Percentiles rank a stretch among this genome's conserved stretches.
Evolutionary conservation across 805 yeast species (phyloP).

Genomic region (Alloascoidea hylecoeti): DNA sequence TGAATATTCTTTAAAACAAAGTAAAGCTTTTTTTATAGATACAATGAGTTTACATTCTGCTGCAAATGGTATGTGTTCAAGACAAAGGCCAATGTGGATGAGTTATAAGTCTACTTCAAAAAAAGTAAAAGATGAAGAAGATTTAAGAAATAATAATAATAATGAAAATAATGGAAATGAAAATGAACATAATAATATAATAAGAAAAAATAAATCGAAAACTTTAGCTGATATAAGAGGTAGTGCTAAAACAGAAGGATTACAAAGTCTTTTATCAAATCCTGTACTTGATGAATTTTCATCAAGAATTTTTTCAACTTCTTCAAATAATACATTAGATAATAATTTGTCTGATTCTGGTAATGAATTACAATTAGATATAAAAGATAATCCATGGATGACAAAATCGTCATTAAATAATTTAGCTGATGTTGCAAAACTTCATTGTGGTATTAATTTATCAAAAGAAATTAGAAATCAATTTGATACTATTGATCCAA

Average conservation of each 20-base stretch:
- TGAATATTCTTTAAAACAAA: constrained; percentile 55
- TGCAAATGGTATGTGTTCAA: constrained; percentile 81
- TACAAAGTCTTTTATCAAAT: constrained; percentile 15
- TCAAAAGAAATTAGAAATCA: constrained; percentile 55
- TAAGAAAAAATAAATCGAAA: constrained; percentile 5
- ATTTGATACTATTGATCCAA: constrained; percentile 41
- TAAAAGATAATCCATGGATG: constrained; percentile 60
- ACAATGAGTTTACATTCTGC: constrained; percentile 92
- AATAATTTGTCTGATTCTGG: not conserved
- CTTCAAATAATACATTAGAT: too few relatives aligned
- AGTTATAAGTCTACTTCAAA: constrained; percentile 32
- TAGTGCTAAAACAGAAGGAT: constrained; percentile 11
- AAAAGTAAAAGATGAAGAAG: constrained; percentile 5
- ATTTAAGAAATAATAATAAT: too few relatives aligned
- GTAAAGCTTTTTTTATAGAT: constrained; percentile 74
- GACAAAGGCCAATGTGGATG: constrained; percentile 72
- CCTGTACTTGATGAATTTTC: constrained; percentile 13
- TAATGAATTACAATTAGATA: not conserved
- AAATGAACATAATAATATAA: too few relatives aligned
- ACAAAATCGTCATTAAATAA: constrained; percentile 64
- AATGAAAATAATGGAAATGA: too few relatives aligned
- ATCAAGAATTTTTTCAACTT: too few relatives aligned
- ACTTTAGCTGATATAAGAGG: constrained; percentile 9
- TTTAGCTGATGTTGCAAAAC: constrained; percentile 60
- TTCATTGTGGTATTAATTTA: constrained; percentile 58